Percentiles rank a stretch among this genome's conserved stretches.
phyloP scores from a whole-genome alignment of 345 rosid genomes.

The Lumnitzera littorea region DNA sequence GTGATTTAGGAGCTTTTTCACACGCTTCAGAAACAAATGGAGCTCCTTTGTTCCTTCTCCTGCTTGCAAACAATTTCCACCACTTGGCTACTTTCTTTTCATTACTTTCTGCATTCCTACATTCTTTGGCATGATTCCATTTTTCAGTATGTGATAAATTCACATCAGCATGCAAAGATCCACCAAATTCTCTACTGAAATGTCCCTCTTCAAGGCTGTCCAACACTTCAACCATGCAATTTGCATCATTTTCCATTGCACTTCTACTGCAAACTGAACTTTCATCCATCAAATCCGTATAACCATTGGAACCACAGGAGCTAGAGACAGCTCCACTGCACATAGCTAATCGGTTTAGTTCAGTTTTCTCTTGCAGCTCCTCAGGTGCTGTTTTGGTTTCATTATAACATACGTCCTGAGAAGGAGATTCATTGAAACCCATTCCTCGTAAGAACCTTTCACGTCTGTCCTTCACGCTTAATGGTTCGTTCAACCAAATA shows the following conservation, averaged over 20 bases:
- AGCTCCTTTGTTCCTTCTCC: conserved; percentile 10
- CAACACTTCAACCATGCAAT: conserved; percentile 34
- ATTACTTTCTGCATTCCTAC: conserved; percentile 10
- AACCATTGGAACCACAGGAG: conserved; percentile 9
- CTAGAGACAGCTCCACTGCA: conserved; percentile 40
- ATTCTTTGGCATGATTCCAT: no score
- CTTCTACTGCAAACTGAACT: conserved; percentile 26
- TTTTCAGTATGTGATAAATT: no score
- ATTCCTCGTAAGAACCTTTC: conserved; percentile 37
- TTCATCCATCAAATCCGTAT: conserved; percentile 12
- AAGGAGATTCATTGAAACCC: conserved; percentile 31
- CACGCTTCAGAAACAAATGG: conserved; percentile 7
- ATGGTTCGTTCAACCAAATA: conserved; percentile 56
- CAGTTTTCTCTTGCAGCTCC: neutral
- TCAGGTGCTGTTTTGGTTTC: neutral
- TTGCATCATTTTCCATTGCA: conserved; percentile 33
- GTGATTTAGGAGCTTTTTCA: conserved; percentile 7
- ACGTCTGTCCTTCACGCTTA: conserved; percentile 66
- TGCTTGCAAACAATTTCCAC: conserved; percentile 37
- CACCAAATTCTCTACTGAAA: no score
- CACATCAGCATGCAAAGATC: no score
- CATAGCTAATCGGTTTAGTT: conserved; percentile 31
- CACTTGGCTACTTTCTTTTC: conserved; percentile 31
- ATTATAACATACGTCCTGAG: neutral
- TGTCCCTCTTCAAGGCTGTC: conserved; percentile 15